Base-by-base conservation (phyloP, 257 asterid species). In the Solanum bulbocastanum region DNA sequence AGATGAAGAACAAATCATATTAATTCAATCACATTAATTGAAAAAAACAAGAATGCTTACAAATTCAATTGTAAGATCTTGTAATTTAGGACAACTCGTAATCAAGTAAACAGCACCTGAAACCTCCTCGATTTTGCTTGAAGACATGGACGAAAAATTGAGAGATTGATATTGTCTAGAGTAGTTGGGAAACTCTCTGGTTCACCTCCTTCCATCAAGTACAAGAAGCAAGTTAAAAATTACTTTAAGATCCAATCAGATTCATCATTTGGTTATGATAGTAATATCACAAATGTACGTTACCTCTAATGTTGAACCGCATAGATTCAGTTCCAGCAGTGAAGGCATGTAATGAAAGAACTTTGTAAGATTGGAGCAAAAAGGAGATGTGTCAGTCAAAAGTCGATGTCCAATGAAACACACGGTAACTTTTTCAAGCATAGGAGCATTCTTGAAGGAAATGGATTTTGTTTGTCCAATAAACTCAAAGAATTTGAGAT, bases 361-460 rank as follows among this genome's bases (percentile, higher is more conserved):
- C 60, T 89, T 93, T 30, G 93, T 88, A 90, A 92, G 62, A 87
- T 92, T 92, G n/a, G 89, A 87, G 20, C 92, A 89, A 86, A 93
- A 85, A 4, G 85, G 74, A 33, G 90, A 87, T n/a, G 89, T 92
- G 30, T 88, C 73, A 83, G 89, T 90, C 39, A 90, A 91, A 16
- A 91, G 92, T 92, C 83, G 89, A 90, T 44, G 89, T 82, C 93
- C 89, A 5, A 91, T 74, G 86, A 93, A 87, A 6, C 75, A 75
- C 20, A 93, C 16, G 9, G n/a, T 87, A 73, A 94, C 91, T 49
- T 93, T 92, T 5, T 62, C 30, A n/a, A 62, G 71, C 32, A 62
- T 62, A 62, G 33, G 71, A 62, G 71, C 16, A 16, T 62, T 62
- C 16, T n/a, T 10, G 15, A 62, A 62, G 71, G 33, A 62, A 62